Evolutionary conservation across 257 asterid genomes (phyloP).

Genomic region (Solanum rostratum): DNA sequence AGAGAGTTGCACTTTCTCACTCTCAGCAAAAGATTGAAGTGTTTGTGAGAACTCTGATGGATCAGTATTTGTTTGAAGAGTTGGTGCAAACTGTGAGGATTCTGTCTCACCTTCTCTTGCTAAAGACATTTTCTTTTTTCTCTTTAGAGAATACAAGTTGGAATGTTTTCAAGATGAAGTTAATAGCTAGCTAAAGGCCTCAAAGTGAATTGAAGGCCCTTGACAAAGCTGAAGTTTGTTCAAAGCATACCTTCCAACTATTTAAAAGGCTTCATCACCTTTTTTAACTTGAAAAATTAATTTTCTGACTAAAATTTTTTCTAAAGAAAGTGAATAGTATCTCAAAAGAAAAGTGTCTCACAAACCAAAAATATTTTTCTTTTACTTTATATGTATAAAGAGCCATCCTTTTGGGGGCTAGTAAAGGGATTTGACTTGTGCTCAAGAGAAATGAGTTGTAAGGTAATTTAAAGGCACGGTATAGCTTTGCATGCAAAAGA

Average conservation of each 20-base stretch:
- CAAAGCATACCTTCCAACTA: not conserved
- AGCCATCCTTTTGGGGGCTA: not conserved
- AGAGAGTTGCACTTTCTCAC: not conserved
- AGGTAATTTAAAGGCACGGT: not conserved
- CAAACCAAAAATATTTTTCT: not conserved
- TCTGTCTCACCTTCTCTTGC: slow-evolving; percentile 1
- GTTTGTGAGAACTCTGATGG: slow-evolving; percentile 1
- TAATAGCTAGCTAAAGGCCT: not conserved
- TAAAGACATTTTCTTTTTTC: not conserved
- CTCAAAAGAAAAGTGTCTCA: not conserved
- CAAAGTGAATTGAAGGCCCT: not conserved
- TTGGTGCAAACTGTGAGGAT: not conserved
- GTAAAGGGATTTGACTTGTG: not conserved
- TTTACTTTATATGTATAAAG: not conserved
- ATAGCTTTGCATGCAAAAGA: not conserved
- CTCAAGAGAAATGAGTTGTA: not conserved
- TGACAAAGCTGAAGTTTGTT: not conserved
- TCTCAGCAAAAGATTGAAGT: not conserved
- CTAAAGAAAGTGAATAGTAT: not conserved
- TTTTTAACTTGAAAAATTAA: not conserved
- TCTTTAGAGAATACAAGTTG: not conserved
- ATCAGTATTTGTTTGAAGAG: not conserved
- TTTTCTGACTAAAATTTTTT: not conserved
- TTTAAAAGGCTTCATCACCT: not conserved
- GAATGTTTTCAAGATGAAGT: not conserved